These are phyloP conservation scores for Curvularia lunata DNA, from an alignment of 2,329 filamentous ascomycete species.

Conservation along the genomic window DNA sequence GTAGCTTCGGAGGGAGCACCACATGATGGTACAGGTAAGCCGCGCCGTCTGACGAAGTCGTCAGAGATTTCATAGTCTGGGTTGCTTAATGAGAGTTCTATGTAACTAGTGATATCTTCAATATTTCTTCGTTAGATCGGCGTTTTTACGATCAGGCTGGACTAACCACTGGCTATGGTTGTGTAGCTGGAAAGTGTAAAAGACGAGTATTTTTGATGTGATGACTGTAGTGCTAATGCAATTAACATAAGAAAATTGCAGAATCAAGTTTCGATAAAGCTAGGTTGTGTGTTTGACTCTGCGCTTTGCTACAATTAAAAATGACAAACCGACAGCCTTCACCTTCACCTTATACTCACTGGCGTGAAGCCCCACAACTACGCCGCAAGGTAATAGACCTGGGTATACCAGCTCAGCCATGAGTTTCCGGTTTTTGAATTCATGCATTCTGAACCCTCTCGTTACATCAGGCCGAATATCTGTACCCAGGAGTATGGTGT, in stretches of 20 bases:
- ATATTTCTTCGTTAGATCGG: not conserved
- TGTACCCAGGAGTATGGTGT: not conserved
- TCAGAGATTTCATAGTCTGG: conserved; percentile 7
- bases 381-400: conserved; percentile 2
- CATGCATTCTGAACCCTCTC: conserved; percentile 7
- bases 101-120: not conserved
- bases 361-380: not conserved
- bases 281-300: not conserved
- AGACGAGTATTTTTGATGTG: not conserved
- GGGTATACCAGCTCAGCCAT: conserved; percentile 2
- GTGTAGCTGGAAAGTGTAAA: not conserved
- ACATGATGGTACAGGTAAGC: conserved; percentile 49
- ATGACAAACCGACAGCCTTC: conserved; percentile 8
- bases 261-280: not conserved
- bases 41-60: not conserved
- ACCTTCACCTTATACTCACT: conserved; percentile 5
- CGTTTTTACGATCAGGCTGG: no score
- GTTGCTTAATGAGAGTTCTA: not conserved
- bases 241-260: not conserved
- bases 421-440: not conserved
- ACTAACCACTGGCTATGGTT: not conserved
- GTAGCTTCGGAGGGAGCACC: conserved; percentile 58
- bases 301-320: not conserved
- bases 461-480: not conserved
- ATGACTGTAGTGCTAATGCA: not conserved